A percentile compares a stretch with the other conserved stretches of the same genome.
phyloP scores from a whole-genome alignment of 805 yeast species.

The Candida ponderosae region DNA sequence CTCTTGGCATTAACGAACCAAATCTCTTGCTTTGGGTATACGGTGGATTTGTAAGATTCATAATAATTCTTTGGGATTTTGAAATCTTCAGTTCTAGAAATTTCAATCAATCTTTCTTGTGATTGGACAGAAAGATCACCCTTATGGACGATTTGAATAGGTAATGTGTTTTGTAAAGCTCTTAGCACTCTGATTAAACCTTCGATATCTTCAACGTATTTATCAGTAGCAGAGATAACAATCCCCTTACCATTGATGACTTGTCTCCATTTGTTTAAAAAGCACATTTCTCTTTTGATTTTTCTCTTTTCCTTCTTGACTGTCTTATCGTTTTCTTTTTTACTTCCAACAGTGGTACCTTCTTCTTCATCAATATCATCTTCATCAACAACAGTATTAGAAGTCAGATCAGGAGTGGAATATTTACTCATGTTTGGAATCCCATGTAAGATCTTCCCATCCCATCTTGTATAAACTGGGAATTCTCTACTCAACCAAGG shows the following conservation, averaged over 20 bases:
- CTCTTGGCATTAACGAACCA: constrained; percentile 30
- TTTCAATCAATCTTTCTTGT: no score
- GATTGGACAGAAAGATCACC: constrained; percentile 29
- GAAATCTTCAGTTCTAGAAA: no score
- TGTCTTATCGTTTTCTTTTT: background rate
- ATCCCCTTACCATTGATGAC: constrained; percentile 40
- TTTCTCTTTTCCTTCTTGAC: no score
- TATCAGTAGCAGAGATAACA: constrained; percentile 44
- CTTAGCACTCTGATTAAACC: constrained; percentile 42
- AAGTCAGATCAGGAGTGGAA: no score
- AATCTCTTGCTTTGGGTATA: constrained; percentile 26
- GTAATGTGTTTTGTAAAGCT: constrained; percentile 38
- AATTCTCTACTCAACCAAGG: constrained; percentile 26
- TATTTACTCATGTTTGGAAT: constrained; percentile 19
- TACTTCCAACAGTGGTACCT: background rate
- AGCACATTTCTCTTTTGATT: constrained; percentile 18
- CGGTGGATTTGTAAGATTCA: no score
- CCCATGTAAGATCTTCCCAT: constrained; percentile 22
- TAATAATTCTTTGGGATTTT: no score
- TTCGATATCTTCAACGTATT: constrained; percentile 36
- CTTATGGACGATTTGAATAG: constrained; percentile 39
- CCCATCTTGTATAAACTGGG: constrained; percentile 30
- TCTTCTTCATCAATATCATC: no score
- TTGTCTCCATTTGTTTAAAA: constrained; percentile 20
- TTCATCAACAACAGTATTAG: constrained; percentile 4